Evolutionary conservation across 2,329 filamentous ascomycete genomes (phyloP), one percentile per base, ranked within the genome.

Genomic region (Colletotrichum sojae): DNA sequence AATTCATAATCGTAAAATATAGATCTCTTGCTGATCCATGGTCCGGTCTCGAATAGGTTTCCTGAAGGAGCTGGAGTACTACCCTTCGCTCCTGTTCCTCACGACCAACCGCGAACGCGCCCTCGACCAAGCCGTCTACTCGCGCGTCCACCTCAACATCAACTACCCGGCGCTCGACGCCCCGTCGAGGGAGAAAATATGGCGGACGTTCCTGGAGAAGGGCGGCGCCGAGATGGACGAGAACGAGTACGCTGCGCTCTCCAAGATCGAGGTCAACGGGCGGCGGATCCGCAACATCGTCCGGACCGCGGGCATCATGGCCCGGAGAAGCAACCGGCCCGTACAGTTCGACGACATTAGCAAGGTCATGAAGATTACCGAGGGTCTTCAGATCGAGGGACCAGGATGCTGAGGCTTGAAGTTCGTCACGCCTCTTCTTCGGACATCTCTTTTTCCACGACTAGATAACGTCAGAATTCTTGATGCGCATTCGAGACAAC

Each of bases 1-100:
- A 4, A 4, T 49, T 0, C 2, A 18, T n/a, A 18, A 4, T 12
- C 5, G 4, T 1, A 12, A 10, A 22, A 3, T 15, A 0, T n/a
- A 6, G 43, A 46, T 6, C 22, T 8, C 39, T 40, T 22, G 10
- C 12, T 25, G 6, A 22, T n/a, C 27, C 13, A 36, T 22, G 15
- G 5, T 10, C 9, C 22, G 3, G 5, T n/a, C 25, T 8, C 3
- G 13, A 13, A 6, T 8, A 71, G 65, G 60, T 75, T 97, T 97
- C 84, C 83, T 97, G 2, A 90, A 94, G 0, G 86, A 95, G 65
- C 85, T 97, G 0, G 95, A 98, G 79, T 97, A 97, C 78, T 97
- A 97, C 81, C 93, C 97, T 76, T 94, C 94, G 3, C 97, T 97
- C 61, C 79, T 97, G 5, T 97, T 97, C 83, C 81, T 97, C 27